phyloP scores from a whole-genome alignment of 108 stramenopile species.

The Cyclotella kingstonii region DNA sequence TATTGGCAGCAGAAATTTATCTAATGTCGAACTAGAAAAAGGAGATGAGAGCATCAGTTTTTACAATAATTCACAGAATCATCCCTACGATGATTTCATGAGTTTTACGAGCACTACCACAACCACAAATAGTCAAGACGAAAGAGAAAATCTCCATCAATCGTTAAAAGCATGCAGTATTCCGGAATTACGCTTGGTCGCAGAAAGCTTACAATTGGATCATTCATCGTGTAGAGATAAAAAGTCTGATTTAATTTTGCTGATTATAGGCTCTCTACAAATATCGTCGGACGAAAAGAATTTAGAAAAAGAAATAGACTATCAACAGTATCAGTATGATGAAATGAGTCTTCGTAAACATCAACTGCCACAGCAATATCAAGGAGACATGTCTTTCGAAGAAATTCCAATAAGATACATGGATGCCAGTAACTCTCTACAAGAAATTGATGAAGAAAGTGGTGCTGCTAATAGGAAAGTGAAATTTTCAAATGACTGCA shows the following conservation, averaged over 20 bases:
- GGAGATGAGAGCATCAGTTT: neutral
- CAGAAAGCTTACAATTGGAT: constrained; percentile 30
- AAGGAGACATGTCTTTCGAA: no score
- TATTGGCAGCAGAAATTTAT: neutral
- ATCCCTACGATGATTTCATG: constrained; percentile 6
- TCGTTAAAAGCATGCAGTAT: constrained; percentile 29
- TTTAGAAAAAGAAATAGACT: neutral
- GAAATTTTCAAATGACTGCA: constrained; percentile 19
- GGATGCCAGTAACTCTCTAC: neutral
- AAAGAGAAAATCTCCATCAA: constrained; percentile 16
- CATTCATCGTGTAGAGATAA: constrained; percentile 1
- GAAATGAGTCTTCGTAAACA: neutral
- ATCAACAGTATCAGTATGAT: neutral
- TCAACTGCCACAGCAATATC: neutral
- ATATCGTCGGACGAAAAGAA: neutral
- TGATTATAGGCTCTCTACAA: constrained; percentile 34
- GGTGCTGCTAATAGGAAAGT: constrained; percentile 9
- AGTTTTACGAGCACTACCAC: neutral
- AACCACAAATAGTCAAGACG: neutral
- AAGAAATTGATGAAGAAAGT: neutral
- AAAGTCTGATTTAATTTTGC: constrained; percentile 17
- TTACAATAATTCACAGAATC: neutral
- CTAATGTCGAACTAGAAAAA: neutral
- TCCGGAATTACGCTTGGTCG: constrained; percentile 31
- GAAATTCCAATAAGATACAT: no score